Base-by-base conservation (phyloP, 2,329 filamentous ascomycete species). In the Cercospora sp. region DNA sequence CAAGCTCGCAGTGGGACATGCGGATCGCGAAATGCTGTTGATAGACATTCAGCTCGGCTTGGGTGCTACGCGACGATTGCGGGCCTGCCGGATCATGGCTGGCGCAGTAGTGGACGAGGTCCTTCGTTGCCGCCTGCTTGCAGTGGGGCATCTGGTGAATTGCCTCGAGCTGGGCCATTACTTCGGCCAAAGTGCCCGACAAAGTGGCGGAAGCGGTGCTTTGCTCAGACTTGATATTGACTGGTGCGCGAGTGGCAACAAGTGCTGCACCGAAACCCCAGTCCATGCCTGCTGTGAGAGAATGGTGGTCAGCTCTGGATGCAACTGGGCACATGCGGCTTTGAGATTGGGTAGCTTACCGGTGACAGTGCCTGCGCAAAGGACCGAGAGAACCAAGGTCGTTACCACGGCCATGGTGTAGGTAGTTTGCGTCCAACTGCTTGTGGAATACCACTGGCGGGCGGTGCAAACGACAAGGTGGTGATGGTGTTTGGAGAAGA, bases 1-100 rank as follows among this genome's bases (percentile, higher is more conserved):
- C 80, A 7, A 90, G 81, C 73, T 90, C 88, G 72, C 89, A 91
- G 8, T 89, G 80, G 10, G 89, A 87, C 16, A 90, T 80, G 55
- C 87, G 84, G 8, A 86, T 85, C 2, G 88, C 87, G 70, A 89
- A 90, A 33, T 87, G 81, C 4, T 86, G 86, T 69, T 84, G 45
- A n/a, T 36, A 69, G 12, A n/a, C 31, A 28, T 69, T 57, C 6
- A 72, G 63, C 75, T 73, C 10, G 71, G 77, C 73, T 5, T 71
- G 51, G 60, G 65, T 67, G 4, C 74, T 58, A 7, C 16, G 28
- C 7, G 31, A 12, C 70, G n/a, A 74, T 71, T n/a, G 72, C 72
- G 55, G 42, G 59, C 26, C 74, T 16, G 30, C 45, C 5, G 23
- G 75, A 7, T 83, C 81, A 28, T 87, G 78, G 0, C 80, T 77